Conservation (phyloP, 371 early-diverging fungal species). For the Mucor saturninus region DNA sequence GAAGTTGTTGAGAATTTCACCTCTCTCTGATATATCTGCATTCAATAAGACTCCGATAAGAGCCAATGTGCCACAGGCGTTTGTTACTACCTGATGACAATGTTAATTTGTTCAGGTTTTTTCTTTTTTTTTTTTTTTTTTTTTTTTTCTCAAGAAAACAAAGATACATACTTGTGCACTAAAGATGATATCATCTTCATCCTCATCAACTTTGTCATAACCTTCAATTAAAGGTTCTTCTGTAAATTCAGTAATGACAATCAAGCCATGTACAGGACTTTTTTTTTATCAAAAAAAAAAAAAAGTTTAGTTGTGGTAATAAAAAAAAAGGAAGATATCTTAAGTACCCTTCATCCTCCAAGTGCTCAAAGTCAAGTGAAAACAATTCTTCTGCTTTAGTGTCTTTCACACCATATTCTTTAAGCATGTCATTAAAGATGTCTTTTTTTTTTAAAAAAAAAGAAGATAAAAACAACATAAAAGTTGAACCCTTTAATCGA, state of each 20-base stretch:
- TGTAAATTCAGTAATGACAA: slow-evolving; percentile 15
- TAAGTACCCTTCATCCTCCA: slow-evolving; percentile 12
- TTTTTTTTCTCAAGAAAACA: not conserved
- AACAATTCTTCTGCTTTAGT: slow-evolving; percentile 20
- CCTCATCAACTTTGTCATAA: not conserved
- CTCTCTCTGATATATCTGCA: slow-evolving; percentile 11
- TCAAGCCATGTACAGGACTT: slow-evolving; percentile 22
- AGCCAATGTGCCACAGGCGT: slow-evolving; percentile 28
- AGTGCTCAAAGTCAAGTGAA: slow-evolving; percentile 16
- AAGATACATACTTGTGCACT: slow-evolving; percentile 17
- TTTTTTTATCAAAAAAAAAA: not conserved
- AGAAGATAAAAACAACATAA: not conserved
- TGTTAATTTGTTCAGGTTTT: not conserved
- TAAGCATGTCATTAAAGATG: slow-evolving; percentile 25
- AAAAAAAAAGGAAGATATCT: not conserved
- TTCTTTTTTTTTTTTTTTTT: not conserved
- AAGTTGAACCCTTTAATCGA: too few species aligned
- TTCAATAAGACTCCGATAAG: slow-evolving; percentile 26
- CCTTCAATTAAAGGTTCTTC: slow-evolving; percentile 11
- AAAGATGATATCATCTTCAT: slow-evolving; percentile 11
- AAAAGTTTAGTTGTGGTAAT: not conserved
- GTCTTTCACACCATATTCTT: slow-evolving; percentile 18
- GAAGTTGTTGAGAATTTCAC: slow-evolving; percentile 16
- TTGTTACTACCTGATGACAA: slow-evolving; percentile 16
- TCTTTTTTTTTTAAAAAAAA: not conserved